Base-by-base conservation (phyloP, 2,329 filamentous ascomycete species). In the Penicillium fuscoglaucum region DNA sequence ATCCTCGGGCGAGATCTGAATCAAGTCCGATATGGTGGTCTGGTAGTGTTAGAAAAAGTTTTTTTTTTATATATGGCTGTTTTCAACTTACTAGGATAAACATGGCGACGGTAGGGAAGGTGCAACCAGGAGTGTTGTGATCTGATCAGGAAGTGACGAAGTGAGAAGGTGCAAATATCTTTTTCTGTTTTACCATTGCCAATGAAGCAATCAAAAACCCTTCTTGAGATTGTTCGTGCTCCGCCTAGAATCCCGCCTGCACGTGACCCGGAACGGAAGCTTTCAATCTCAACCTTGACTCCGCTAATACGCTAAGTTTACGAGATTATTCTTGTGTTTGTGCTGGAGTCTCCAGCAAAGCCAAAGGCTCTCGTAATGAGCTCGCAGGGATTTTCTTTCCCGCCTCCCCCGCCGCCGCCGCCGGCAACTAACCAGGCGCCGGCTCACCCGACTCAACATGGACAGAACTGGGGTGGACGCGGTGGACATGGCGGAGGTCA, bases 1-100 rank as follows among this genome's bases (percentile, higher is more conserved):
- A 72, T 97, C 90, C 69, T 91, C 85, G 1, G 95, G 95, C 33
- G 86, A 84, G 78, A 99, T 96, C 77, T 96, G 91, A 66, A 99
- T 91, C 67, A 99, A 83, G 80, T 99, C 95, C 67, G 92, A 89
- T 68, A 99, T 87, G 66, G 95, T 96, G 44, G 92, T 95, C 95
- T 96, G 62, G 24, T 21, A 24, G 48, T 13, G 52, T 59, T 44
- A 59, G 59, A 64, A 48, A 64, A 43, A 69, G 40, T 65, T 70
- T 61, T 65, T 65, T 61, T 65, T 52, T 60, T 61, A 48, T 35
- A 35, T 37, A 37, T 21, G n/a, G 17, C n/a, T 13, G 54, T 55
- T 41, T 55, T 41, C 49, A 17, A 74, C 78, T 68, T 66, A 82
- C 80, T 55, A 82, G 75, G 56, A 82, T 80, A 65, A 82, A 82